These are phyloP conservation scores for Meyerozyma carpophila DNA, from an alignment of 1,139 yeast species.

Conservation along the genomic window DNA sequence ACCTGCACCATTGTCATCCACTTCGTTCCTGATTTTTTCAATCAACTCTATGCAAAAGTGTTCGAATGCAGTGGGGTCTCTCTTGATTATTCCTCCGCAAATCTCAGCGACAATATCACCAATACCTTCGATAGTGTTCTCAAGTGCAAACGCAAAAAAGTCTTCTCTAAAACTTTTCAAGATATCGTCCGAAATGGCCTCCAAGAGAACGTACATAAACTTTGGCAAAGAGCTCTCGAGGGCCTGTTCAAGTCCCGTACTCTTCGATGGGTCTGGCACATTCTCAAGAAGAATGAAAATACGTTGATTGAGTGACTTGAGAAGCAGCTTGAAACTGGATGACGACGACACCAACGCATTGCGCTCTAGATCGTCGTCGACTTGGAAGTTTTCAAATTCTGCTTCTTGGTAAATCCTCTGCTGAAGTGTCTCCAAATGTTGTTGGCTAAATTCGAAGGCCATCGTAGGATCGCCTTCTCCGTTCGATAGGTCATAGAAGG, in stretches of 20 bases:
- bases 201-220: constrained; percentile 61
- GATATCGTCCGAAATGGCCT: constrained; percentile 63
- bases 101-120: constrained; percentile 68
- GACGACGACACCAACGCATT: constrained; percentile 71
- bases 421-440: constrained; percentile 51
- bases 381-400: constrained; percentile 12
- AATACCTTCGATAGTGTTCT: constrained; percentile 58
- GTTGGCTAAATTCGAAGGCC: constrained; percentile 70
- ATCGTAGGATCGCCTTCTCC: constrained; percentile 45
- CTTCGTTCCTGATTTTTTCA: constrained; percentile 58
- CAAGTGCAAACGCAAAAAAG: constrained; percentile 51
- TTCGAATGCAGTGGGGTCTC: constrained; percentile 49
- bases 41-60: constrained; percentile 41
- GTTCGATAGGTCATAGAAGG: constrained; percentile 51
- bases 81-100: constrained; percentile 61
- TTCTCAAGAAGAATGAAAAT: constrained; percentile 68
- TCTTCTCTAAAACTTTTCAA: constrained; percentile 49
- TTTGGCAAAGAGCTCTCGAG: constrained; percentile 58
- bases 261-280: constrained; percentile 57
- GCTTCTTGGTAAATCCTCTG: constrained; percentile 19
- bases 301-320: constrained; percentile 53
- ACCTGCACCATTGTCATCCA: constrained; percentile 85
- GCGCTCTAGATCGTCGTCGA: constrained; percentile 42
- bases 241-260: constrained; percentile 44
- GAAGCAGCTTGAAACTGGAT: constrained; percentile 59